Conservation (phyloP, 208 protist genomes). For the Vickermania ingenoplastis region DNA sequence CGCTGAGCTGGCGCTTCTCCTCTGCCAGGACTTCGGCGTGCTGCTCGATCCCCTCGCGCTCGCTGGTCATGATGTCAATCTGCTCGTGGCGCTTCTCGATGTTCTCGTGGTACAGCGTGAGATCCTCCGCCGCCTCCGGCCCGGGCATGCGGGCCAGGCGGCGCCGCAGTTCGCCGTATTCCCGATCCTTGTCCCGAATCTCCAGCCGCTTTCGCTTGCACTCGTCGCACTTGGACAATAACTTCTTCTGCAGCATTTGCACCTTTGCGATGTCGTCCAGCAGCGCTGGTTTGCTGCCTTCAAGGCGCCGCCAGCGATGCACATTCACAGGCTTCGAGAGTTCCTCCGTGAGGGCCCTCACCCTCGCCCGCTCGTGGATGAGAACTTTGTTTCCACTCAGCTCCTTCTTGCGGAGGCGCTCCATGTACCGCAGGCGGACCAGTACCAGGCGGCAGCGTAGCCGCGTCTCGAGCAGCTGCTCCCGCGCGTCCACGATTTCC, state of each 20-base stretch:
- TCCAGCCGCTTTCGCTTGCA: slow-evolving; percentile 78
- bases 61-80: slow-evolving; percentile 67
- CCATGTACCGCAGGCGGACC: slow-evolving; percentile 70
- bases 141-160: slow-evolving; percentile 91
- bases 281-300: slow-evolving; percentile 91
- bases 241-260: slow-evolving; percentile 93
- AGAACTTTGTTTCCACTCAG: slow-evolving; percentile 86
- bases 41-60: slow-evolving; percentile 44
- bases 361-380: slow-evolving; percentile 81
- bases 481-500: slow-evolving; percentile 83
- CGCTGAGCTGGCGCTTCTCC: slow-evolving; percentile 81
- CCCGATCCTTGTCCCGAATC: slow-evolving; percentile 84
- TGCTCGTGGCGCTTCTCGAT: slow-evolving; percentile 87
- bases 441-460: slow-evolving; percentile 82
- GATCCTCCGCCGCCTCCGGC: slow-evolving; percentile 94
- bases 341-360: slow-evolving; percentile 94
- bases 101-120: slow-evolving; percentile 91
- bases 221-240: slow-evolving; percentile 95
- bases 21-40: slow-evolving; percentile 76
- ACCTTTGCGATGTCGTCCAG: slow-evolving; percentile 97
- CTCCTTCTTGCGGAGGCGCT: slow-evolving; percentile 85
- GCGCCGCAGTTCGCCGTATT: slow-evolving; percentile 88
- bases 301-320: slow-evolving; percentile 96
- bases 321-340: slow-evolving; percentile 97
- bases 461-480: slow-evolving; percentile 88